phyloP scores from a whole-genome alignment of 306 rosid species.

The Quercus parvula region DNA sequence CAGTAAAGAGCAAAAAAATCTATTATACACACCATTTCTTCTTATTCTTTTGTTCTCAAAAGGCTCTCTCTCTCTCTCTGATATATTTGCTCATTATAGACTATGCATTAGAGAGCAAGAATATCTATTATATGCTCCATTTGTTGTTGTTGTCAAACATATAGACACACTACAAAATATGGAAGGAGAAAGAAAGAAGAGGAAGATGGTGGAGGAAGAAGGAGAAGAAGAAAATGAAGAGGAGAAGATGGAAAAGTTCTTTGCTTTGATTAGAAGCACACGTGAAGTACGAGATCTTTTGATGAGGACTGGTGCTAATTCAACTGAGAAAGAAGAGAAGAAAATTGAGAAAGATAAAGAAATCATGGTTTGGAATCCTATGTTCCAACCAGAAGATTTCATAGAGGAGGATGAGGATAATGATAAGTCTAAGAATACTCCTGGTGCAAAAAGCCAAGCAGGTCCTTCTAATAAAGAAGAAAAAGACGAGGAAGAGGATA shows the following conservation, averaged over 20 bases:
- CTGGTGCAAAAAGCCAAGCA: neutral
- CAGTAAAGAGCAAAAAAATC: neutral
- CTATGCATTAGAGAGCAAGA: neutral
- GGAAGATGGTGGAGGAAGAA: constrained; percentile 37
- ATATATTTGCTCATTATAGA: neutral
- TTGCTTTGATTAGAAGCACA: constrained; percentile 65
- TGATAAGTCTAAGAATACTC: neutral
- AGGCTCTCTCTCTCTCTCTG: neutral
- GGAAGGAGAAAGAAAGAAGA: constrained; percentile 63
- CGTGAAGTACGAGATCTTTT: constrained; percentile 41
- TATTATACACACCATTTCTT: neutral
- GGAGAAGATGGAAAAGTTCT: constrained; percentile 61
- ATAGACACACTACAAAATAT: constrained; percentile 5
- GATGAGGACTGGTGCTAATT: constrained; percentile 1
- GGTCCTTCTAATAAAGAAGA: constrained; percentile 32
- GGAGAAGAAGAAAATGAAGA: constrained; percentile 46
- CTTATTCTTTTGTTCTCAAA: too few relatives aligned
- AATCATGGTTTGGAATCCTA: constrained; percentile 56
- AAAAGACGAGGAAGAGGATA: constrained; percentile 10
- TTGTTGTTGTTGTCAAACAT: neutral
- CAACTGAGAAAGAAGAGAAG: constrained; percentile 14
- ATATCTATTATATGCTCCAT: neutral
- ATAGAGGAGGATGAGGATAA: constrained; percentile 12
- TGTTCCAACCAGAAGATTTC: constrained; percentile 76
- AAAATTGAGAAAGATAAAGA: neutral